Percentiles rank a stretch among this genome's conserved stretches.
phyloP scores from a whole-genome alignment of 2,329 filamentous ascomycete species.

The Laburnicola sp. region DNA sequence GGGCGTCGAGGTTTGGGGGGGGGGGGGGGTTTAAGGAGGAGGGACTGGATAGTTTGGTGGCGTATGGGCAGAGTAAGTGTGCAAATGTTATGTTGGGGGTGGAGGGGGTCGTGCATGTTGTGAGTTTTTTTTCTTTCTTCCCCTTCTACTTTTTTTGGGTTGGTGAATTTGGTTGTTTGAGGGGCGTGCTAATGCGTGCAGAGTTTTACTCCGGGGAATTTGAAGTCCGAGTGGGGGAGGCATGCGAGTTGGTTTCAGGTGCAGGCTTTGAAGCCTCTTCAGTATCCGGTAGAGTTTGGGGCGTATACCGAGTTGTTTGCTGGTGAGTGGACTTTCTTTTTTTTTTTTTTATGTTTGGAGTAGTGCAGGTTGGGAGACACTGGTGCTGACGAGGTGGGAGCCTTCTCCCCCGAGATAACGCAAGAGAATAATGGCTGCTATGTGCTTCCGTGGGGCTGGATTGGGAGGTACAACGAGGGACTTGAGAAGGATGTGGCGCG shows the following conservation, averaged over 20 bases:
- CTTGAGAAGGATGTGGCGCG: slow-evolving; percentile 24
- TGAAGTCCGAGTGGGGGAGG: slow-evolving; percentile 34
- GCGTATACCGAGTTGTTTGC: slow-evolving; percentile 56
- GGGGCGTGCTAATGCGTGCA: not conserved
- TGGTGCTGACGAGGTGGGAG: slow-evolving; percentile 24
- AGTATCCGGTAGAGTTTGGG: slow-evolving; percentile 42
- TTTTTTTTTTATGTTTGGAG: no score
- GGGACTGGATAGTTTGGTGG: slow-evolving; percentile 14
- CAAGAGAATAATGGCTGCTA: slow-evolving; percentile 37
- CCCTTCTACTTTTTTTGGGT: not conserved
- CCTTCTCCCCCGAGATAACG: slow-evolving; percentile 50
- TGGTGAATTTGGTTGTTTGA: not conserved
- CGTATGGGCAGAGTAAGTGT: slow-evolving; percentile 20
- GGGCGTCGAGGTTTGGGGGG: slow-evolving; percentile 6
- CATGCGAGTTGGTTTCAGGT: not conserved
- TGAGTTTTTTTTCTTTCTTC: not conserved
- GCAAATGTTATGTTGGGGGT: slow-evolving; percentile 22
- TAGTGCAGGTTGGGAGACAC: not conserved
- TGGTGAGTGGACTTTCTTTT: slow-evolving; percentile 1
- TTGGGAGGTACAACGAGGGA: slow-evolving; percentile 31
- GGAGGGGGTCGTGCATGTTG: slow-evolving; percentile 15
- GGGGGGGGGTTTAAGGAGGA: slow-evolving; percentile 8
- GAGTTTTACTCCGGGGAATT: slow-evolving; percentile 45
- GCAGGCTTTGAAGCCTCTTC: not conserved
- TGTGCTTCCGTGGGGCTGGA: slow-evolving; percentile 37